Conservation (phyloP, 805 yeast species). For the Saturnispora gosingensis region DNA sequence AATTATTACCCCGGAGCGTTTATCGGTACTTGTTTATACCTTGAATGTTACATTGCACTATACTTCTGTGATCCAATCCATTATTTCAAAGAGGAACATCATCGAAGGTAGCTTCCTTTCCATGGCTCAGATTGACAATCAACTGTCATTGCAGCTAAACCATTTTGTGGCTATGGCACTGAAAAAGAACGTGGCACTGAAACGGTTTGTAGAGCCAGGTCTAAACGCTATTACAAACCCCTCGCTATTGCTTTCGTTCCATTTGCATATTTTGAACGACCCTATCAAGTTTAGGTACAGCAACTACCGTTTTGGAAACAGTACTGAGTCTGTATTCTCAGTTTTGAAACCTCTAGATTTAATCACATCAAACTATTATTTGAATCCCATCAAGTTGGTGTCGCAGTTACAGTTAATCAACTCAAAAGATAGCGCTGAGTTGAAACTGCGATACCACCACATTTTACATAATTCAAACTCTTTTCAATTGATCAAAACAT, state of each 20-base stretch:
- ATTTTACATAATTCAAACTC: constrained; percentile 13
- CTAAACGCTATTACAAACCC: constrained; percentile 10
- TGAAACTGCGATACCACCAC: constrained; percentile 11
- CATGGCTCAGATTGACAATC: constrained; percentile 10
- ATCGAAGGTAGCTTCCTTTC: constrained; percentile 7
- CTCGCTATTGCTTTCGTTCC: constrained; percentile 16
- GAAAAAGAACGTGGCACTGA: background rate
- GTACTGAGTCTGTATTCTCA: constrained; percentile 13
- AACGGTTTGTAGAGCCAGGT: constrained; percentile 6
- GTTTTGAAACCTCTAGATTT: constrained; percentile 17
- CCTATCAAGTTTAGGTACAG: constrained; percentile 20
- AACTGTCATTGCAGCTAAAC: constrained; percentile 9
- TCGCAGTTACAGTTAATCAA: constrained; percentile 13
- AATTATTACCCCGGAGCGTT: background rate
- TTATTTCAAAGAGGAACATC: constrained; percentile 6
- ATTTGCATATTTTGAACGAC: constrained; percentile 19
- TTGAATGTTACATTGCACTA: constrained; percentile 10
- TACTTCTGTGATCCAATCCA: constrained; percentile 1
- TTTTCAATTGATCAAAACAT: constrained; percentile 12
- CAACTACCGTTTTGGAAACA: background rate
- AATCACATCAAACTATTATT: constrained; percentile 14
- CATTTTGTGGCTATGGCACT: background rate
- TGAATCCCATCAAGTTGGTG: constrained; percentile 19
- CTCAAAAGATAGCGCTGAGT: constrained; percentile 10
- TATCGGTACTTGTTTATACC: constrained; percentile 3